Evolutionary conservation across 2,329 filamentous ascomycete genomes (phyloP).

Genomic region (Claviceps quebecensis): DNA sequence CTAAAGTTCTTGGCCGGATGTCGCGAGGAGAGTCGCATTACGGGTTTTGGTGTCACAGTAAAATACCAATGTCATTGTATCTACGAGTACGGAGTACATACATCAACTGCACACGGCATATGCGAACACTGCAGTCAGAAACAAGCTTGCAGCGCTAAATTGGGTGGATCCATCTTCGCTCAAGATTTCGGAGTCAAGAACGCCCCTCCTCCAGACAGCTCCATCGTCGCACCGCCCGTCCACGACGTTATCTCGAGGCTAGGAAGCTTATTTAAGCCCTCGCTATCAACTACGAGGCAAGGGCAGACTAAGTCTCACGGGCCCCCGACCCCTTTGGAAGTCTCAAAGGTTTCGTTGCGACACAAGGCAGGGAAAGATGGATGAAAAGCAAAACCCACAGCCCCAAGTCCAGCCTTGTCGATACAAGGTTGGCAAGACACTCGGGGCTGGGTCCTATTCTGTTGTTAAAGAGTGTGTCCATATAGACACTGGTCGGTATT

Average conservation of each 20-base stretch:
- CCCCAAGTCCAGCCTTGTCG: slow-evolving; percentile 83
- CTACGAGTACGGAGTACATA: neutral
- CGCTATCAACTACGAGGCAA: neutral
- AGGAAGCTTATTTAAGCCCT: neutral
- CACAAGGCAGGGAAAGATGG: slow-evolving; percentile 9
- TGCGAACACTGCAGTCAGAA: neutral
- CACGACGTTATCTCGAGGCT: neutral
- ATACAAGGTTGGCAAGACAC: slow-evolving; percentile 97
- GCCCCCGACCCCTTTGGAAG: neutral
- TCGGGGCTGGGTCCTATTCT: slow-evolving; percentile 92
- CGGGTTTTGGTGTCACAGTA: neutral
- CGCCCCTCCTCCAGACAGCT: neutral
- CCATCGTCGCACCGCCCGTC: neutral
- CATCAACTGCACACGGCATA: neutral
- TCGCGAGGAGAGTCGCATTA: neutral
- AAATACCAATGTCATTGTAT: neutral
- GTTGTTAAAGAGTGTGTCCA: slow-evolving; percentile 99
- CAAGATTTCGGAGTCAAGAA: neutral
- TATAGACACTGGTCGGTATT: slow-evolving; percentile 93
- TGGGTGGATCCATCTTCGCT: neutral
- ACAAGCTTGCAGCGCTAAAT: neutral
- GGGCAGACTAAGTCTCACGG: neutral
- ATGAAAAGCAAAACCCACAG: slow-evolving; percentile 15
- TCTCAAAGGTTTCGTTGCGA: neutral
- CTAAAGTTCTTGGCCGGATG: neutral